phyloP scores from a whole-genome alignment of 108 stramenopile genomes.

The Pseudonitzschia multiseries region DNA sequence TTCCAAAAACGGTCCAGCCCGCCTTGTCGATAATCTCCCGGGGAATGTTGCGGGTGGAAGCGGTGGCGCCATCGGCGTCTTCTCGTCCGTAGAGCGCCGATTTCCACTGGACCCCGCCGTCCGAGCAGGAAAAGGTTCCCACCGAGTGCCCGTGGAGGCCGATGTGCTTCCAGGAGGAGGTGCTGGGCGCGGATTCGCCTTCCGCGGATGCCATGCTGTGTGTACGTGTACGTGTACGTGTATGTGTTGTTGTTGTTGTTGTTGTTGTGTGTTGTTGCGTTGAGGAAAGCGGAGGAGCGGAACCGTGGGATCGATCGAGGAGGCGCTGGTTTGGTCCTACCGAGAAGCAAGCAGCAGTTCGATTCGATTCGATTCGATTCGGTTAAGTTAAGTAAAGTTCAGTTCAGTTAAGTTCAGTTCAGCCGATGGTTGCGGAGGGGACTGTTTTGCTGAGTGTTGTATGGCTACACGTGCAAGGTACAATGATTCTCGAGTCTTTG shows the following conservation, averaged over 20 bases:
- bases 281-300: background rate
- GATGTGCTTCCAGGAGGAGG: constrained; percentile 78
- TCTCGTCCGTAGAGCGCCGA: constrained; percentile 55
- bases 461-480: too few relatives aligned
- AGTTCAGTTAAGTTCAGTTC: too few relatives aligned
- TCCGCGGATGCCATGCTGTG: constrained; percentile 18
- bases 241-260: background rate
- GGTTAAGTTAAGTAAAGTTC: too few relatives aligned
- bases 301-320: too few relatives aligned
- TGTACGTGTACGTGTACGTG: too few relatives aligned
- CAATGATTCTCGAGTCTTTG: too few relatives aligned
- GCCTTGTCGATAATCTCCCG: constrained; percentile 55
- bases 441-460: too few relatives aligned
- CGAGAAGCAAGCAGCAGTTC: background rate
- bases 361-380: too few relatives aligned
- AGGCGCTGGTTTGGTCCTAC: background rate
- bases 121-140: constrained; percentile 70
- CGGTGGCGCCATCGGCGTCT: constrained; percentile 43
- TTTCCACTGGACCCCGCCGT: constrained; percentile 76
- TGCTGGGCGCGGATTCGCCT: constrained; percentile 1
- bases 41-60: constrained; percentile 43
- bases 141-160: constrained; percentile 87
- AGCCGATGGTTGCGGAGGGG: too few relatives aligned
- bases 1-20: constrained; percentile 82
- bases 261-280: background rate